These are phyloP conservation scores for Trypanosoma brucei DNA, from an alignment of 208 protist genomes.

Conservation along the genomic window DNA sequence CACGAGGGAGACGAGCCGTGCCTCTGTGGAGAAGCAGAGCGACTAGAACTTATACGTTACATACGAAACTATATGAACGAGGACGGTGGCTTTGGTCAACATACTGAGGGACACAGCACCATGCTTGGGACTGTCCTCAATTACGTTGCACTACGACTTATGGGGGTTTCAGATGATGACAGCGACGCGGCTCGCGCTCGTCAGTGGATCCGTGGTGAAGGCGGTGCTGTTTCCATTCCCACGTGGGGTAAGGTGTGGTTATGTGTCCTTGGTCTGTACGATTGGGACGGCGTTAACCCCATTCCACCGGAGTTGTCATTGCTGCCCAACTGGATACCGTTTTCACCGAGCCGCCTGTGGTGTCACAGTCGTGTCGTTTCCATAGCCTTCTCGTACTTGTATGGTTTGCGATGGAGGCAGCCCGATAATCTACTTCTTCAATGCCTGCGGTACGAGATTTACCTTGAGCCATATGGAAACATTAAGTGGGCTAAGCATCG, in stretches of 20 bases:
- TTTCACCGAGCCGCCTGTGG: slow-evolving; percentile 89
- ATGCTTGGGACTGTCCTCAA: slow-evolving; percentile 96
- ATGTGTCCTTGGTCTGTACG: slow-evolving; percentile 85
- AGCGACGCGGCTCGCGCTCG: slow-evolving; percentile 45
- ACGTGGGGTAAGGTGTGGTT: slow-evolving; percentile 98
- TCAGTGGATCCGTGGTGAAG: slow-evolving; percentile 73
- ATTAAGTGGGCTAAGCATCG: slow-evolving; percentile 86
- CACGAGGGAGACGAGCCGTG: slow-evolving; percentile 45
- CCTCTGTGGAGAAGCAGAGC: slow-evolving; percentile 40
- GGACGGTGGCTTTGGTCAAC: slow-evolving; percentile 96
- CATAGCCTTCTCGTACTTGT: slow-evolving; percentile 96
- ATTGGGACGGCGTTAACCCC: slow-evolving; percentile 92
- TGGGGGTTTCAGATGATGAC: slow-evolving; percentile 86
- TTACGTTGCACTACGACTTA: slow-evolving; percentile 93
- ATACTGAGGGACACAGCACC: slow-evolving; percentile 94
- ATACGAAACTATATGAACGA: slow-evolving; percentile 91
- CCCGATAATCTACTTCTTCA: slow-evolving; percentile 53
- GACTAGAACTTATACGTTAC: slow-evolving; percentile 92
- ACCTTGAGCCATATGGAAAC: slow-evolving; percentile 61
- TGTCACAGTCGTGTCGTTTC: slow-evolving; percentile 97
- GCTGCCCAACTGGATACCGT: slow-evolving; percentile 89
- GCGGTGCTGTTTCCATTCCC: slow-evolving; percentile 86
- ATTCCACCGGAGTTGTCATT: slow-evolving; percentile 93
- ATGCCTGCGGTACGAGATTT: slow-evolving; percentile 87
- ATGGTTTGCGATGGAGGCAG: slow-evolving; percentile 77